These are phyloP conservation scores for Salvia sclarea DNA, from an alignment of 305 asterid genomes.

Conservation along the genomic window DNA sequence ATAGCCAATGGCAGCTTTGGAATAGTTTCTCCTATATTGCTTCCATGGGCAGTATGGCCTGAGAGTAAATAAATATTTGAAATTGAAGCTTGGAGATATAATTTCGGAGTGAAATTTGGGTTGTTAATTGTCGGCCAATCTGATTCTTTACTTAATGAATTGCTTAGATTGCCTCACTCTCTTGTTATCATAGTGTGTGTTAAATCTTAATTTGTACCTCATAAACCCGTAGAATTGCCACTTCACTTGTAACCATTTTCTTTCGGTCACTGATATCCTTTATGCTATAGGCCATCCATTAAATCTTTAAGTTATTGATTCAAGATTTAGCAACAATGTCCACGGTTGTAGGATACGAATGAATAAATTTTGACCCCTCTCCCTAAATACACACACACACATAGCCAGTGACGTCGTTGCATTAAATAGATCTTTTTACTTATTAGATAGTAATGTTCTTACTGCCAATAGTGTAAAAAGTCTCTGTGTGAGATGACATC, in stretches of 20 bases:
- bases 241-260: background rate
- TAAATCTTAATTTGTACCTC: background rate
- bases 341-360: constrained; percentile 19
- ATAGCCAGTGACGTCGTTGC: background rate
- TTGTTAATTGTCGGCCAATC: background rate
- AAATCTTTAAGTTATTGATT: constrained; percentile 14
- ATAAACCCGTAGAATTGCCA: constrained; percentile 3
- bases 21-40: background rate
- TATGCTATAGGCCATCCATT: constrained; percentile 5
- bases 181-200: background rate
- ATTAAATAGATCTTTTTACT: background rate
- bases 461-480: constrained; percentile 1
- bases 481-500: background rate
- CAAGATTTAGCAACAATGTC: constrained; percentile 19
- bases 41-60: background rate
- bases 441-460: constrained; percentile 1
- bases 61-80: background rate
- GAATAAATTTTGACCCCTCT: background rate
- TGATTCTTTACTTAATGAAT: background rate
- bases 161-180: background rate
- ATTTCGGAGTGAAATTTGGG: constrained; percentile 11
- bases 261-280: background rate
- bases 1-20: constrained; percentile 7
- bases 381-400: no score
- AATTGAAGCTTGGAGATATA: constrained; percentile 14